Evolutionary conservation across 2,329 filamentous ascomycete species (phyloP).

Genomic region (Neofusicoccum ribis): DNA sequence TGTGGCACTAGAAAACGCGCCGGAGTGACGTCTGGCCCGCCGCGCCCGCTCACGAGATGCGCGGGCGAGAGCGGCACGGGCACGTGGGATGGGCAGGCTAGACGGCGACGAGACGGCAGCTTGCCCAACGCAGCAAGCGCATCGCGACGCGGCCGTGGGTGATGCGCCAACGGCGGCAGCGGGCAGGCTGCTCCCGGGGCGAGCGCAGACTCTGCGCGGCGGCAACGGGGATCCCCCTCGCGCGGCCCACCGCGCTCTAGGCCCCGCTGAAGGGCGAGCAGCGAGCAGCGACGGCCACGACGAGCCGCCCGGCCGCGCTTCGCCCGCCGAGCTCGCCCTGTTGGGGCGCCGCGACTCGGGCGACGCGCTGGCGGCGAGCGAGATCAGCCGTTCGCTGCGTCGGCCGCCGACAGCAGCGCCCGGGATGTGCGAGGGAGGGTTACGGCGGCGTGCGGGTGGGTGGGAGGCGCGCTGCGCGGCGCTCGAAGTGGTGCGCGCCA

Average conservation of each 20-base stretch:
- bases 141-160: not conserved
- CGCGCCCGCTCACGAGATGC: constrained; percentile 11
- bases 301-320: not conserved
- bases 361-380: not conserved
- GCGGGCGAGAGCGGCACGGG: not conserved
- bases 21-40: constrained; percentile 4
- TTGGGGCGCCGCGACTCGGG: not conserved
- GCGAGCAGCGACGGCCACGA: not conserved
- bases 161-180: constrained; percentile 18
- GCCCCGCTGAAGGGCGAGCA: not conserved
- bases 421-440: not conserved
- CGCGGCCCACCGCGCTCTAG: constrained; percentile 8
- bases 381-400: not conserved
- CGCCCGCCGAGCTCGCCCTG: not conserved
- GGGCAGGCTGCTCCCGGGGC: constrained; percentile 7
- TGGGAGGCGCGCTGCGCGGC: constrained; percentile 9
- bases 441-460: not conserved
- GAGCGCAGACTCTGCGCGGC: not conserved
- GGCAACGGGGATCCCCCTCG: constrained; percentile 3
- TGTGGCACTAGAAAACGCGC: constrained; percentile 2
- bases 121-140: constrained; percentile 9
- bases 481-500: not conserved
- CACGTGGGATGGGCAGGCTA: constrained; percentile 12
- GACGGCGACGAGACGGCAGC: not conserved
- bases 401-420: not conserved